Conservation (phyloP, 2,329 filamentous ascomycete genomes). For the Rhynchosporium agropyri region DNA sequence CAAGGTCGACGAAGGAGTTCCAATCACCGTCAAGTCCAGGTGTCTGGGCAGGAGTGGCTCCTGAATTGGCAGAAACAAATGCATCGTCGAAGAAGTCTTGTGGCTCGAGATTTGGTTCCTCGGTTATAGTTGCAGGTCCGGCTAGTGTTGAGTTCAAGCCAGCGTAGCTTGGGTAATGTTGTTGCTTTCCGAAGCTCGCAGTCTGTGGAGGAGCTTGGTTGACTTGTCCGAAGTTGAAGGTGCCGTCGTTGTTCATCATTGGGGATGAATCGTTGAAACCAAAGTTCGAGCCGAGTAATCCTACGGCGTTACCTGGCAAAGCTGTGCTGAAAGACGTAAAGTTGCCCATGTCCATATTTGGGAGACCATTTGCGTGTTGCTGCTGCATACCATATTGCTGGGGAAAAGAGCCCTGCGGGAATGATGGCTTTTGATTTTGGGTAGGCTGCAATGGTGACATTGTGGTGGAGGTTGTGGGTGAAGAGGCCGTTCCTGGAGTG, state of each 20-base stretch:
- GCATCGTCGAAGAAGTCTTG: conserved; percentile 29
- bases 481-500: conserved; percentile 24
- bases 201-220: conserved; percentile 21
- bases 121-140: conserved; percentile 15
- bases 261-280: conserved; percentile 48
- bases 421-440: conserved; percentile 34
- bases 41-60: conserved; percentile 19
- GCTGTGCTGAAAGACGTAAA: conserved; percentile 47
- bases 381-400: conserved; percentile 7
- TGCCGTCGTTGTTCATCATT: conserved; percentile 46
- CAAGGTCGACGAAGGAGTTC: conserved; percentile 27
- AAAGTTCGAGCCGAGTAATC: conserved; percentile 51
- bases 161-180: conserved; percentile 21
- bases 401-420: conserved; percentile 26
- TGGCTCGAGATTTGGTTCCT: not conserved
- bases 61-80: conserved; percentile 2
- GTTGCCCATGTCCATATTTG: conserved; percentile 11
- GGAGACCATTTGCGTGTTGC: not conserved
- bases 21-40: conserved; percentile 25
- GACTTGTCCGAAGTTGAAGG: conserved; percentile 34
- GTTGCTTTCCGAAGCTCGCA: conserved; percentile 22
- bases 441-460: conserved; percentile 24
- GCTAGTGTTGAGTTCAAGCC: conserved; percentile 34
- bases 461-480: conserved; percentile 21
- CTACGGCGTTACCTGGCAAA: conserved; percentile 55